Evolutionary conservation across 208 protist genomes (phyloP), one percentile per base, ranked within the genome.

Genomic region (Sergeia podlipaevii): DNA sequence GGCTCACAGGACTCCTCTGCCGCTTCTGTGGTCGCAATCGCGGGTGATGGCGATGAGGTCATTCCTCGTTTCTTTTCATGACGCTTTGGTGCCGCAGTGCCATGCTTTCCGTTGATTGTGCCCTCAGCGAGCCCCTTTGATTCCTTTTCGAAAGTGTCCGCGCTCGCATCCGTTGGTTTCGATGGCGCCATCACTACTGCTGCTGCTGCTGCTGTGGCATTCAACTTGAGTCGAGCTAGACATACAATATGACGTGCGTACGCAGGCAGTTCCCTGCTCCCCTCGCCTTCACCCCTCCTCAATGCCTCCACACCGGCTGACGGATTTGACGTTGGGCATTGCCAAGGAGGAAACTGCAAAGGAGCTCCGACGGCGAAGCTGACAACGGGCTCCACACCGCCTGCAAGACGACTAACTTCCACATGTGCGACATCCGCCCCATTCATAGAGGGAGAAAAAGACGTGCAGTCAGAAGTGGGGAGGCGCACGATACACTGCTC

Each of bases 321-420:
- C 36, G 15, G 21, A 60, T 5, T 26, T 58, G 69, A 10, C 50
- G 45, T 6, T 71, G 52, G 30, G 63, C 70, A 7, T 55, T 55
- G 33, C 68, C 52, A 47, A 66, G 60, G 4, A 46, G 18, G 27
- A 74, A 74, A 38, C 4, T 10, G 7, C 21, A 80, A 34, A 11
- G 73, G 73, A 4, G 46, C 60, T 3, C 83, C 83, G 6, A 91
- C 83, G 27, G 83, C 83, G 53, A 91, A 91, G 28, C 43, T 44
- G 0, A 85, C 83, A 8, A 62, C 37, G 27, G 83, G 83, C 59
- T 84, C 76, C 10, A 87, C 48, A 2, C 74, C 83, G 24, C 83
- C 83, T 13, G 79, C 75, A 8, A 91, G 45, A 10, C 75, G 59
- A 37, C 64, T 74, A 17, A 70, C 18, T 6, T 46, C 26, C 4